A percentile compares a stretch with the other conserved stretches of the same genome.
Conservation (phyloP, 306 rosid species). For the cucumber (Cucumis sativus) region DNA sequence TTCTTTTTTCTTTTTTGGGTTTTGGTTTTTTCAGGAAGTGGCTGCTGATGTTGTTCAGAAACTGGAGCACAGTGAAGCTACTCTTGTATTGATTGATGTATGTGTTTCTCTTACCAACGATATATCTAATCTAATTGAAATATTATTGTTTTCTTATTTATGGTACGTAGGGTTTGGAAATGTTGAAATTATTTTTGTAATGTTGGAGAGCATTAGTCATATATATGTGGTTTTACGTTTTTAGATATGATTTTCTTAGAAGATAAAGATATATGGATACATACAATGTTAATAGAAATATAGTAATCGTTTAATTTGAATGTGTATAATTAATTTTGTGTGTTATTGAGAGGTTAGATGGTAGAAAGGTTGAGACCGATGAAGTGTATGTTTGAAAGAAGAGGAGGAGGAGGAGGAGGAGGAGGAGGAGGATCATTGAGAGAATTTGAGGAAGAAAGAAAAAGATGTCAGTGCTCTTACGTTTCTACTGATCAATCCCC, state of each 20-base stretch:
- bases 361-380: neutral
- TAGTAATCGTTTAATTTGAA: too few relatives aligned
- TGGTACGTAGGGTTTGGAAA: too few relatives aligned
- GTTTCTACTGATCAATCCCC: neutral
- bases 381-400: neutral
- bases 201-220: too few relatives aligned
- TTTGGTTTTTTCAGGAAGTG: constrained; percentile 40
- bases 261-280: too few relatives aligned
- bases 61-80: constrained; percentile 45
- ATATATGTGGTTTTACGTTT: too few relatives aligned
- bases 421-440: neutral
- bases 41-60: constrained; percentile 61
- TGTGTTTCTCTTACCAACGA: neutral
- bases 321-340: too few relatives aligned
- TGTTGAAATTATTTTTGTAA: too few relatives aligned
- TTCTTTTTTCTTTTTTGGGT: neutral
- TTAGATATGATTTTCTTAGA: too few relatives aligned
- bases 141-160: too few relatives aligned
- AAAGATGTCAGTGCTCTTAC: constrained; percentile 29
- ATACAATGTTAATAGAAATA: too few relatives aligned
- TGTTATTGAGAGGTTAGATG: neutral
- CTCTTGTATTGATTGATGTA: constrained; percentile 46
- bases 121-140: too few relatives aligned
- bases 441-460: neutral
- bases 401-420: constrained; percentile 5